Percentiles rank a stretch among this genome's conserved stretches.
phyloP scores from a whole-genome alignment of 164 flowering plant genomes.

The Annona squamosa region DNA sequence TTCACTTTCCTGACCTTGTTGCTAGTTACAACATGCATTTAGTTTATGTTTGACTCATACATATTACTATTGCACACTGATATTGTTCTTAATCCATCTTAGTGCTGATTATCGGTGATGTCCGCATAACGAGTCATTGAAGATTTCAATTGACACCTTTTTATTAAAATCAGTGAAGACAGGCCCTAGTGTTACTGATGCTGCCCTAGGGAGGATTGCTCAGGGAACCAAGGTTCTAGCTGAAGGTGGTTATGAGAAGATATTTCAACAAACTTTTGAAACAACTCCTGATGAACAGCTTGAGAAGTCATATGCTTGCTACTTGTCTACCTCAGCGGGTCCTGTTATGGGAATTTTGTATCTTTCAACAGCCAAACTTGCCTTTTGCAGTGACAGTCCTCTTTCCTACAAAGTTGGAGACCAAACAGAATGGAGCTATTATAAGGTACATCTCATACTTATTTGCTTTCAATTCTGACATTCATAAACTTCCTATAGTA shows the following conservation, averaged over 20 bases:
- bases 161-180: slow-evolving; percentile 64
- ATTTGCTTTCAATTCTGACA: not conserved
- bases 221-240: slow-evolving; percentile 82
- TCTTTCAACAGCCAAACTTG: slow-evolving; percentile 75
- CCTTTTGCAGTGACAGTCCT: slow-evolving; percentile 87
- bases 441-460: slow-evolving; percentile 51
- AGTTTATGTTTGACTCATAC: not conserved
- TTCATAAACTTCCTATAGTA: not conserved
- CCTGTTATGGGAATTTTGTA: slow-evolving; percentile 86
- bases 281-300: slow-evolving; percentile 78
- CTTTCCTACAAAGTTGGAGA: slow-evolving; percentile 67
- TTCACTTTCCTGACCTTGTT: no score
- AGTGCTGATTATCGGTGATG: not conserved
- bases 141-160: slow-evolving; percentile 3
- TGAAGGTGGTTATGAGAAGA: slow-evolving; percentile 94
- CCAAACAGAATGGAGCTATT: slow-evolving; percentile 73
- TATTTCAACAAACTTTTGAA: slow-evolving; percentile 70
- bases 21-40: not conserved
- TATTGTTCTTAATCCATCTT: not conserved
- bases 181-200: slow-evolving; percentile 82
- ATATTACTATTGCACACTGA: not conserved
- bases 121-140: not conserved
- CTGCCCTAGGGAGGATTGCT: slow-evolving; percentile 85
- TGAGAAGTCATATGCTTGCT: slow-evolving; percentile 73
- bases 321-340: slow-evolving; percentile 90